phyloP scores from a whole-genome alignment of 1,139 yeast genomes.

The Hansenula anomala region DNA sequence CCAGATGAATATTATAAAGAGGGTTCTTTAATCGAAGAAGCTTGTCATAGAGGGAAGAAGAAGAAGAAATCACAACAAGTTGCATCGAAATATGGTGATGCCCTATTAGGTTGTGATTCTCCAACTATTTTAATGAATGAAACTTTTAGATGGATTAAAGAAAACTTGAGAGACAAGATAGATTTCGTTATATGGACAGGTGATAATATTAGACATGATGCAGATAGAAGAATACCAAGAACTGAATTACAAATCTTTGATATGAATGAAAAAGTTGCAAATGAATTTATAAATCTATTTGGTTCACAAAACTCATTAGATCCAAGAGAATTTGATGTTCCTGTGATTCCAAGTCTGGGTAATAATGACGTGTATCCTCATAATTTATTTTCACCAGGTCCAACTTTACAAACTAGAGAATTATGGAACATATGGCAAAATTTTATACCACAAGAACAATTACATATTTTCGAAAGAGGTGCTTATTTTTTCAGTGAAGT shows the following conservation, averaged over 20 bases:
- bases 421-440: slow-evolving; percentile 67
- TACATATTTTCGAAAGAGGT: slow-evolving; percentile 69
- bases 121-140: slow-evolving; percentile 57
- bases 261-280: slow-evolving; percentile 59
- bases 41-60: slow-evolving; percentile 54
- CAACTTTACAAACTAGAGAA: slow-evolving; percentile 78
- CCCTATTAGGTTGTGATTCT: slow-evolving; percentile 65
- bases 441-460: slow-evolving; percentile 73
- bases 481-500: slow-evolving; percentile 74
- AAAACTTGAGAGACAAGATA: slow-evolving; percentile 63
- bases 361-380: slow-evolving; percentile 90
- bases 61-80: slow-evolving; percentile 22
- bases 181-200: slow-evolving; percentile 92
- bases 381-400: slow-evolving; percentile 78
- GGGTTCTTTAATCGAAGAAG: slow-evolving; percentile 43
- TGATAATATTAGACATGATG: slow-evolving; percentile 82
- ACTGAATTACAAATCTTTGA: slow-evolving; percentile 66
- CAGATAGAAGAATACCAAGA: slow-evolving; percentile 69
- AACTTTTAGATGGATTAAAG: slow-evolving; percentile 63
- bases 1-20: slow-evolving; percentile 69
- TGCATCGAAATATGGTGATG: slow-evolving; percentile 72
- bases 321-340: slow-evolving; percentile 39
- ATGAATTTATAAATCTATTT: slow-evolving; percentile 46
- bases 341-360: slow-evolving; percentile 68
- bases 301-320: slow-evolving; percentile 33